These are phyloP conservation scores for Bolboschoenus planiculmis DNA, from an alignment of 176 grass and related monocot genomes.

Conservation along the genomic window DNA sequence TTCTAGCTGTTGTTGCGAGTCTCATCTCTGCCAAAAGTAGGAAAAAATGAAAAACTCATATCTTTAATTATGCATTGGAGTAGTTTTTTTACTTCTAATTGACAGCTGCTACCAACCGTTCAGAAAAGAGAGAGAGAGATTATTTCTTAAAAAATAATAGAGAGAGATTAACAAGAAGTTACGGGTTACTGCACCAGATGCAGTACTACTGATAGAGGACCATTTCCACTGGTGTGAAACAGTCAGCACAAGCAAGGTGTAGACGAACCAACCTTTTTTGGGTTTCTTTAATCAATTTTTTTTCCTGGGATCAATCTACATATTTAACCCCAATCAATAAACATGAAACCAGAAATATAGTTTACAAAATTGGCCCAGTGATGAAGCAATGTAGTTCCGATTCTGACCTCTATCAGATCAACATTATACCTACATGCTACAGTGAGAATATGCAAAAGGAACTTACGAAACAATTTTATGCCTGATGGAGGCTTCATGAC, in stretches of 20 bases:
- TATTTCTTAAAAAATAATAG: too few species aligned
- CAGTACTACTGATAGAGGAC: background rate
- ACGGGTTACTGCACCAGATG: background rate
- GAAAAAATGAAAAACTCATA: background rate
- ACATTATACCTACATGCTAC: background rate
- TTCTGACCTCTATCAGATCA: background rate
- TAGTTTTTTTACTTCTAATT: too few species aligned
- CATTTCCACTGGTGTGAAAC: background rate
- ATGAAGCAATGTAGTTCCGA: background rate
- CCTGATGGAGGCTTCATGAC: conserved; percentile 5
- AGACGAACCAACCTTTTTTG: background rate
- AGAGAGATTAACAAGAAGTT: too few species aligned
- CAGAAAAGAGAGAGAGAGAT: too few species aligned
- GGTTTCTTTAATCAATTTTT: background rate
- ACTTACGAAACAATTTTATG: conserved; percentile 14
- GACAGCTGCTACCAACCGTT: too few species aligned
- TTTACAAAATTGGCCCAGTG: background rate
- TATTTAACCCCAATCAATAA: background rate
- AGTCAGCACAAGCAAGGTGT: background rate
- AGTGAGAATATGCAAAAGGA: background rate
- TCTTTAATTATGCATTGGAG: background rate
- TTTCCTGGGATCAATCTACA: background rate
- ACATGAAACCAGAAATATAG: background rate
- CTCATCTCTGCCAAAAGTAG: background rate
- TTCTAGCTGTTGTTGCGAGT: conserved; percentile 6